These are phyloP conservation scores for Capronia coronata DNA, from an alignment of 2,329 filamentous ascomycete species.

Conservation along the genomic window DNA sequence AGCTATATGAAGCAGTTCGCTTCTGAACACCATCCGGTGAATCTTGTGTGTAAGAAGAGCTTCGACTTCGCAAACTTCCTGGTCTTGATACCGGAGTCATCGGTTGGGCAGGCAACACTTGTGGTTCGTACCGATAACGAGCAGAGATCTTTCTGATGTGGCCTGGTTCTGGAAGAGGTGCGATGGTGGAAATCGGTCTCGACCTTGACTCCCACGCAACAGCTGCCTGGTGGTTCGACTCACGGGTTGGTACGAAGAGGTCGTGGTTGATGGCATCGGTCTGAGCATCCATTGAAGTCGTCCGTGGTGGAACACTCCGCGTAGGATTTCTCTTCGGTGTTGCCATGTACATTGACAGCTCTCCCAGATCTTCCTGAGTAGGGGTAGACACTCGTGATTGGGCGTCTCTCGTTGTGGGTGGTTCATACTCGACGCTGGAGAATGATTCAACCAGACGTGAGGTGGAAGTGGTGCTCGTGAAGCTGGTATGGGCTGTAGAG, in stretches of 20 bases:
- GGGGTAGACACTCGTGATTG: conserved; percentile 13
- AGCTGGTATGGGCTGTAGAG: conserved; percentile 21
- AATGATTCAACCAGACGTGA: conserved; percentile 14
- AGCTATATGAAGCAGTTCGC: conserved; percentile 16
- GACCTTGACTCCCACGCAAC: neutral
- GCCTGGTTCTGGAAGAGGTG: conserved; percentile 20
- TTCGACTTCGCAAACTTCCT: conserved; percentile 13
- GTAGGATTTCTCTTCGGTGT: conserved; percentile 6
- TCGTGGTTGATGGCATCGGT: conserved; percentile 6
- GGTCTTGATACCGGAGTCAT: conserved; percentile 15
- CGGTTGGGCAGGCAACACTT: neutral
- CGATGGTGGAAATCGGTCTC: conserved; percentile 20
- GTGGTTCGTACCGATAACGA: conserved; percentile 17
- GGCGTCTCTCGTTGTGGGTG: neutral
- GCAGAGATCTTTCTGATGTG: conserved; percentile 21
- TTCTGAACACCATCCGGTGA: conserved; percentile 6
- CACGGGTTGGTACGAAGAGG: conserved; percentile 5
- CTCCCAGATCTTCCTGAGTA: conserved; percentile 13
- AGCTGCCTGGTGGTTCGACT: neutral
- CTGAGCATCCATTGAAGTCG: neutral
- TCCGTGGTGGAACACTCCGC: neutral
- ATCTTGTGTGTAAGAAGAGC: conserved; percentile 11
- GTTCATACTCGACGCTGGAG: conserved; percentile 7
- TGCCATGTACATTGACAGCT: conserved; percentile 12
- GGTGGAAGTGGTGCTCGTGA: conserved; percentile 5